Evolutionary conservation across 441 rosid species (phyloP).

Genomic region (Croton setiger): DNA sequence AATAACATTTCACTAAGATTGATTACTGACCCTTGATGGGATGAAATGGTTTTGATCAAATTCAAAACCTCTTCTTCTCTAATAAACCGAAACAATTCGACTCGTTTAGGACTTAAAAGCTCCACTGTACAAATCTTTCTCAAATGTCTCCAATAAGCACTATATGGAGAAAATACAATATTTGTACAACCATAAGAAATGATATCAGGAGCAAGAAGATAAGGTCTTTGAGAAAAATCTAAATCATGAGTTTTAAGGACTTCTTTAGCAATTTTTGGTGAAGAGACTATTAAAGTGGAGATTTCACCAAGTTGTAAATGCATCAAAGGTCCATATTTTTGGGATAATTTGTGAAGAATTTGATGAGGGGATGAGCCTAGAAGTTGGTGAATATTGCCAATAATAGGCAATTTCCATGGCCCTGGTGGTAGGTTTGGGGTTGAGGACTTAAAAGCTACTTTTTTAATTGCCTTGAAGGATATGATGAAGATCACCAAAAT

Average conservation of each 20-base stretch:
- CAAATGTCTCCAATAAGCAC: background rate
- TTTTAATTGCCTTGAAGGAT: background rate
- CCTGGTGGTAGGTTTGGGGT: no score
- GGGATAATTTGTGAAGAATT: conserved; percentile 30
- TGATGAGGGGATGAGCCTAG: conserved; percentile 33
- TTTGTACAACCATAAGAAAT: conserved; percentile 13
- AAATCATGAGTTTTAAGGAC: conserved; percentile 39
- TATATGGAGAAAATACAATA: conserved; percentile 28
- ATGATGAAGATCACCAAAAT: background rate
- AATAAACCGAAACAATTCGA: background rate
- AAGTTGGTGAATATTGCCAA: conserved; percentile 32
- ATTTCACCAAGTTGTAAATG: conserved; percentile 38
- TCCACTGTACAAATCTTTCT: background rate
- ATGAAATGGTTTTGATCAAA: background rate
- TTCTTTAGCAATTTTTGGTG: conserved; percentile 39
- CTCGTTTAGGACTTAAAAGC: background rate
- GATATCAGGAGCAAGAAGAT: background rate
- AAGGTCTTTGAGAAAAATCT: conserved; percentile 26
- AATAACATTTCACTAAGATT: background rate
- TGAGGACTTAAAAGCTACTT: background rate
- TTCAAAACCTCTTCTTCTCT: background rate
- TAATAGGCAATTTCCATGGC: conserved; percentile 30
- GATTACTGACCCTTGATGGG: background rate
- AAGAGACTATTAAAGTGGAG: conserved; percentile 29
- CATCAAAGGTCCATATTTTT: conserved; percentile 42